Evolutionary conservation across 495 filamentous ascomycete genomes (phyloP).

Genomic region (Neurospora pannonica): DNA sequence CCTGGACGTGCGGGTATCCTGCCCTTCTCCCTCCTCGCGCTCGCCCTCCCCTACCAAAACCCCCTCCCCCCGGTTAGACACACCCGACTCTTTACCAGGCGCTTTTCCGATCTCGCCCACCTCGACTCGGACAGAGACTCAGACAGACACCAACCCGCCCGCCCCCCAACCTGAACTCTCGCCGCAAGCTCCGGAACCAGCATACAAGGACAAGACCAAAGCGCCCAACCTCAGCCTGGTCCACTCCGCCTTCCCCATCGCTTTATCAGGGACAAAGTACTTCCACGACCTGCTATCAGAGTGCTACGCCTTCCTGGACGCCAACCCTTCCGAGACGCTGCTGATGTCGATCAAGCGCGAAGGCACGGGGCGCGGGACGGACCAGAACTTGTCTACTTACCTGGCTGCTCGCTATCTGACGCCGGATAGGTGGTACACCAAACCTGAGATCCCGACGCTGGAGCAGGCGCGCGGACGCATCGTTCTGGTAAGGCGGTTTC

Average conservation of each 20-base stretch:
- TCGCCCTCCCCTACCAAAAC: slow-evolving; percentile 22
- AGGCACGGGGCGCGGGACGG: slow-evolving; percentile 68
- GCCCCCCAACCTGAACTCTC: not conserved
- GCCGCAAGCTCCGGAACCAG: not conserved
- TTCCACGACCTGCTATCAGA: slow-evolving; percentile 62
- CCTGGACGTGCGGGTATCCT: slow-evolving; percentile 74
- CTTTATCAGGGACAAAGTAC: slow-evolving; percentile 49
- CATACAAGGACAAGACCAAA: slow-evolving; percentile 48
- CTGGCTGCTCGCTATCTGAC: slow-evolving; percentile 61
- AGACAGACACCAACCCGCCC: not conserved
- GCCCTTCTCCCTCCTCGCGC: slow-evolving; percentile 1
- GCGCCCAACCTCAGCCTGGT: slow-evolving; percentile 43
- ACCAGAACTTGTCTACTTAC: slow-evolving; percentile 66
- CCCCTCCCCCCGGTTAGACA: not conserved
- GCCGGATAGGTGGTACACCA: slow-evolving; percentile 65
- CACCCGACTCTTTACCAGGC: slow-evolving; percentile 46
- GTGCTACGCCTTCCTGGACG: slow-evolving; percentile 63
- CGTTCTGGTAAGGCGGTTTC: slow-evolving; percentile 76
- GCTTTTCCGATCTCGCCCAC: slow-evolving; percentile 37
- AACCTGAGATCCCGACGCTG: slow-evolving; percentile 68
- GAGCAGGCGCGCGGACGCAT: slow-evolving; percentile 76
- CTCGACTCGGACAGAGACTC: slow-evolving; percentile 27
- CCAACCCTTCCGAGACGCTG: slow-evolving; percentile 70
- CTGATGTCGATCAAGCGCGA: slow-evolving; percentile 89
- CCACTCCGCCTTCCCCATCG: slow-evolving; percentile 38